Percentiles rank a stretch among this genome's conserved stretches.
phyloP scores from a whole-genome alignment of 2,329 filamentous ascomycete species.

The Colletotrichum orbiculare region DNA sequence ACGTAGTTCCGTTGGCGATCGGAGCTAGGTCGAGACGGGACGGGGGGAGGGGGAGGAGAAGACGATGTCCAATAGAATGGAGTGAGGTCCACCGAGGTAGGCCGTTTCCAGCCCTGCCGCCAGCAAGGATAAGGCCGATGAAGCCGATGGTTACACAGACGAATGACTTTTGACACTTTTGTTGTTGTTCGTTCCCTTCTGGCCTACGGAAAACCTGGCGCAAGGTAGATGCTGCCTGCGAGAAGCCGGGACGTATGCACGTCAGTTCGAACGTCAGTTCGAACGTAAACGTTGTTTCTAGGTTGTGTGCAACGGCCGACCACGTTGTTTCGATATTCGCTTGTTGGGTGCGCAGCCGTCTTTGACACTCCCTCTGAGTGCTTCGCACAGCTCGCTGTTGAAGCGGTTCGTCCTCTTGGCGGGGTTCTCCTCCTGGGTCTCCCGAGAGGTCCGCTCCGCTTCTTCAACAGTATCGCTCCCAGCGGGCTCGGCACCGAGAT shows the following conservation, averaged over 20 bases:
- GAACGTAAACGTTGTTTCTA: conserved; percentile 8
- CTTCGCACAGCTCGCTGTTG: neutral
- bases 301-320: neutral
- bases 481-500: neutral
- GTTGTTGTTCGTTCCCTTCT: neutral
- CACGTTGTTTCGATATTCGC: neutral
- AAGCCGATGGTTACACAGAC: conserved; percentile 17
- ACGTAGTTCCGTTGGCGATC: neutral
- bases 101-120: conserved; percentile 23
- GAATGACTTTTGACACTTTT: conserved; percentile 20
- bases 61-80: neutral
- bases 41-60: no score
- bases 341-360: neutral
- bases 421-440: neutral
- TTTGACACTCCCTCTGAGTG: neutral
- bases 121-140: conserved; percentile 25
- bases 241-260: conserved; percentile 17
- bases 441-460: neutral
- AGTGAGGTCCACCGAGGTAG: conserved; percentile 7
- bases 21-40: neutral
- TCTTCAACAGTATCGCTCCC: neutral
- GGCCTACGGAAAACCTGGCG: neutral
- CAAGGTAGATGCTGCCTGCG: conserved; percentile 15
- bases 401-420: conserved; percentile 2
- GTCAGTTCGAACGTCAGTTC: neutral